Percentiles rank a stretch among this genome's conserved stretches.
Evolutionary conservation across 192 early-diverging fungal species (phyloP).

Genomic region (Thamnidium elegans): DNA sequence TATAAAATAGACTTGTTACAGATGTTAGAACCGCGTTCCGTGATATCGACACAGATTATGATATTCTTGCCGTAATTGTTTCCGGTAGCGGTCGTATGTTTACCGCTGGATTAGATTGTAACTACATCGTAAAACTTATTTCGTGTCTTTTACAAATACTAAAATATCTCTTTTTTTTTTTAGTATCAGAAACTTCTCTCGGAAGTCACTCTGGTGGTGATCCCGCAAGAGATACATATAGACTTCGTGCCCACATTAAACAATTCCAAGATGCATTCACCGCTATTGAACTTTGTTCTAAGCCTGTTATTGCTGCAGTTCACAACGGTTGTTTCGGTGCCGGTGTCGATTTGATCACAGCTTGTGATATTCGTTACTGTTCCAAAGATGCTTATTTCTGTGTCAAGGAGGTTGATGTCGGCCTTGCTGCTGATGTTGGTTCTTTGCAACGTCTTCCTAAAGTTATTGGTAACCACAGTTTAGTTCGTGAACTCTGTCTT

Average conservation of each 20-base stretch:
- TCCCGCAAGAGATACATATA: neutral
- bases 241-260: slow-evolving; percentile 9
- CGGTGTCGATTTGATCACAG: slow-evolving; percentile 84
- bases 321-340: slow-evolving; percentile 85
- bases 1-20: slow-evolving; percentile 52
- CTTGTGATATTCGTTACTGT: slow-evolving; percentile 89
- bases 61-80: slow-evolving; percentile 75
- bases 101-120: slow-evolving; percentile 89
- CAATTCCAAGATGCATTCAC: slow-evolving; percentile 66
- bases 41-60: slow-evolving; percentile 53
- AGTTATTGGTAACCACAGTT: slow-evolving; percentile 85
- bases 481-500: slow-evolving; percentile 87
- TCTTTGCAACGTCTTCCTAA: slow-evolving; percentile 95
- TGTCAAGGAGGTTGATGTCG: slow-evolving; percentile 93
- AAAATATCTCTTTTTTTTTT: neutral
- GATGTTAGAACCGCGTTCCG: slow-evolving; percentile 67
- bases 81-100: slow-evolving; percentile 76
- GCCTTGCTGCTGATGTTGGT: slow-evolving; percentile 88
- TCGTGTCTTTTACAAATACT: no score
- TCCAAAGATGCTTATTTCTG: slow-evolving; percentile 76
- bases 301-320: slow-evolving; percentile 87
- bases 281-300: slow-evolving; percentile 78
- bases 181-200: slow-evolving; percentile 2
- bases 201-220: neutral
- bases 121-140: no score